Evolutionary conservation across 2,329 filamentous ascomycete species (phyloP), one percentile per base, ranked within the genome.

Genomic region (Paracorniculantispora psalliotae): DNA sequence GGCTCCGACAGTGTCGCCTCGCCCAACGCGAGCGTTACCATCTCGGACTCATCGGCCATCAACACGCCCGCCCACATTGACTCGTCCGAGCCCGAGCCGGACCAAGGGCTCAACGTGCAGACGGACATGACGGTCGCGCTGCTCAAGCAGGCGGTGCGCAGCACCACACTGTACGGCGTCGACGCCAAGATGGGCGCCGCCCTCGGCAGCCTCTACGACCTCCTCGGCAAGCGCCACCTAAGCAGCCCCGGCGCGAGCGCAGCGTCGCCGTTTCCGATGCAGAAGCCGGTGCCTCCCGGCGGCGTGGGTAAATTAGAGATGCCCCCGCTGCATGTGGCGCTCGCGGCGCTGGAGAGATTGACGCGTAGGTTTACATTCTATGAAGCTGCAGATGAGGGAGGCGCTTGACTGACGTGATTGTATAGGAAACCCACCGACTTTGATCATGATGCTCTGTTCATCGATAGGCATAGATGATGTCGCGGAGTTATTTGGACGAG

Each of bases 101-200:
- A 79, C 64, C 75, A 78, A 2, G 78, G 77, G 21, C 71, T 82
- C 50, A 71, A 77, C 4, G 77, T 77, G 5, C 79, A 82, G 59
- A 78, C 81, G 3, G 75, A 75, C 25, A 81, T 82, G 63, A 81
- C 79, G 23, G 79, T 74, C 66, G 78, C 81, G 63, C 80, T 83
- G 44, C 75, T 83, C 26, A 80, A 84, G 64, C 73, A 77, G 59
- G 77, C 78, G 17, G 80, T 81, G 28, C 70, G 75, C 62, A 74
- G 77, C 30, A 79, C 78, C 1, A 75, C 80, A 0, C 69, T 81
- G 3, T 72, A 73, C 39, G 71, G 76, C 52, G 68, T 76, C 28
- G 76, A 76, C 61, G 75, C 81, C 3, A 78, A 79, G 67, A 83
- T 85, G 72, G 74, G 78, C 48, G 76, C 79, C 3, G 81, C 80